Percentiles rank a stretch among this genome's conserved stretches.
These are phyloP conservation scores for Scedosporium dehoogii DNA, from an alignment of 2,329 filamentous ascomycete species.

Conservation along the genomic window DNA sequence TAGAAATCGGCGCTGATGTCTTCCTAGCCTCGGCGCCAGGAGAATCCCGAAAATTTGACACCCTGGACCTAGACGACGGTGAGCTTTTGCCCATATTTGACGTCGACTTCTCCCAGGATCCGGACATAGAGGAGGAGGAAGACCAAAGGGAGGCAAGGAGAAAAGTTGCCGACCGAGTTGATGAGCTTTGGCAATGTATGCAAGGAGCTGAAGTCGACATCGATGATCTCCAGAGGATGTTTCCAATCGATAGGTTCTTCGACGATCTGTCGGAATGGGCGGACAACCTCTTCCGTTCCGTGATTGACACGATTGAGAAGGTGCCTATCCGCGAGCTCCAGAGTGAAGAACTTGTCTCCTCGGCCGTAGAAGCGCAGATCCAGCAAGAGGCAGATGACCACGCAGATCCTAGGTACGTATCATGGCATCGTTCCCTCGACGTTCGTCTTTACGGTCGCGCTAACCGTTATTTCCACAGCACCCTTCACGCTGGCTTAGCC, in stretches of 20 bases:
- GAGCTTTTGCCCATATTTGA: constrained; percentile 9
- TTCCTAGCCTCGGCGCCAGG: constrained; percentile 16
- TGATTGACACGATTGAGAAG: background rate
- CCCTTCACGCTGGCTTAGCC: background rate
- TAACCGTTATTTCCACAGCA: background rate
- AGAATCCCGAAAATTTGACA: constrained; percentile 17
- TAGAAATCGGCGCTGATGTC: constrained; percentile 20
- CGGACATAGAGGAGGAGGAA: constrained; percentile 6
- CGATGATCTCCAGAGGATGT: constrained; percentile 4
- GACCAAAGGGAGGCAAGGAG: constrained; percentile 4
- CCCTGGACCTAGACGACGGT: constrained; percentile 3
- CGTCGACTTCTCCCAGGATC: constrained; percentile 6
- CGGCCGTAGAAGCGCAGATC: constrained; percentile 1
- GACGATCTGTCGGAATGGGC: constrained; percentile 9
- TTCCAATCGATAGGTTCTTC: constrained; percentile 6
- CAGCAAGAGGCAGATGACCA: background rate
- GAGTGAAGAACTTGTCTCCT: background rate
- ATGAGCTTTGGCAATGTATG: constrained; percentile 7
- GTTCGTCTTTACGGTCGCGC: background rate
- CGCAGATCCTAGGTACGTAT: background rate
- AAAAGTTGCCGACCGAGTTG: constrained; percentile 5
- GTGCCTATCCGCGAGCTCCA: background rate
- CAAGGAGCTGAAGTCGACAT: constrained; percentile 4
- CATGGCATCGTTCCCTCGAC: background rate
- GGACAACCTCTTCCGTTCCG: constrained; percentile 8